Base-by-base conservation (phyloP, 2,329 filamentous ascomycete species). In the Colletotrichum filicis region DNA sequence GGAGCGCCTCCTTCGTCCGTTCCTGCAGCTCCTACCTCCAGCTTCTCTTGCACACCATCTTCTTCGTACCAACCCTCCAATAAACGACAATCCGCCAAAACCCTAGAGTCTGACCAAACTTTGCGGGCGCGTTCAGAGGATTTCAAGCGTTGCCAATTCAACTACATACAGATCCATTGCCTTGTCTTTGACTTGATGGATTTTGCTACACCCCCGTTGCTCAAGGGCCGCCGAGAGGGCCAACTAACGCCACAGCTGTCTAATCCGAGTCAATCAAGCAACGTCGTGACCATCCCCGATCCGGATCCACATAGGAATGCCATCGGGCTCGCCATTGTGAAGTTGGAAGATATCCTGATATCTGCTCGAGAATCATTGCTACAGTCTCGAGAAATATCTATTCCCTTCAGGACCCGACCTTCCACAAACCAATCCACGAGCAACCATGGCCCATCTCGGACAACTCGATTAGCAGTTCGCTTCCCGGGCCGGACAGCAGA, bases 281-380 rank as follows among this genome's bases (percentile, higher is more conserved):
- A 35, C 53, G 64, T 71, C n/a, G 74, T 74, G 35, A 46, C 30
- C 55, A 53, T 74, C 26, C 62, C 60, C 7, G 49, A 68, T n/a
- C 66, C 53, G 8, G 57, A 55, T n/a, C 37, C 53, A 9, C 61
- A 66, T 9, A 52, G 62, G 19, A 57, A 57, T 24, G 72, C 79
- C 28, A 68, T 75, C 2, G 79, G 78, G 0, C 55, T 73, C 14
- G 84, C 88, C 16, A 85, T 91, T 30, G 79, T 83, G 56, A 87
- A 85, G 67, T 89, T 92, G 55, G 90, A 92, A 77, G 80, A 82
- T 5, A 86, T 92, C 26, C 83, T 92, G 19, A 86, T 88, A 68
- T 77, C 77, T 0, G 85, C 92, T 61, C 75, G 87, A 8, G 86
- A 90, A 64, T 85, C 83, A 14, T 80, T 92, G 7, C 68, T 82